Evolutionary conservation across 2,329 filamentous ascomycete species (phyloP).

Genomic region (Tolypocladium paradoxum): DNA sequence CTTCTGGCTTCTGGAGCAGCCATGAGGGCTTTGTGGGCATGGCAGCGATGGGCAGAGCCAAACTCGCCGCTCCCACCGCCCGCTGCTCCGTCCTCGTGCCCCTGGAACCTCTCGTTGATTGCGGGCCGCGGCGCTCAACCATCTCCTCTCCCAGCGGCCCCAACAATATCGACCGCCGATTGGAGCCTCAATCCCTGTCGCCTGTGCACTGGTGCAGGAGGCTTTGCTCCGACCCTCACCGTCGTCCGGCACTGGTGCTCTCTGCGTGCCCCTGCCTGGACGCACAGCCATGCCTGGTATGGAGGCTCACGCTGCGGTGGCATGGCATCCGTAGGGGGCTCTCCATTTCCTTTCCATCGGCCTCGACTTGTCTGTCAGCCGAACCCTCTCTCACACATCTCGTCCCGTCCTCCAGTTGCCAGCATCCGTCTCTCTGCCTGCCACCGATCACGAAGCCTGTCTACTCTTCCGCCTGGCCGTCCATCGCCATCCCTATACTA

Average conservation of each 20-base stretch:
- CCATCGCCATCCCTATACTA: no score
- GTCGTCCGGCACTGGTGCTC: neutral
- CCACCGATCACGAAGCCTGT: neutral
- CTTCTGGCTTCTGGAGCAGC: neutral
- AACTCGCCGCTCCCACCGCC: neutral
- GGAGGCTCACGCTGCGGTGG: neutral
- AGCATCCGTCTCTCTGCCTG: neutral
- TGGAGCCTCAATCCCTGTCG: neutral
- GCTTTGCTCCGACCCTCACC: neutral
- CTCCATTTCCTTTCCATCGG: neutral
- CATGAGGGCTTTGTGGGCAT: neutral
- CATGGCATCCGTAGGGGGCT: neutral
- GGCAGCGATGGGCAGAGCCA: neutral
- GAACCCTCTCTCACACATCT: neutral
- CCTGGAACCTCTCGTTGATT: neutral
- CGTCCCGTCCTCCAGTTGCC: neutral
- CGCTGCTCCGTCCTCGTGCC: neutral
- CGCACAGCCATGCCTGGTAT: neutral
- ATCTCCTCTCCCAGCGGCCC: neutral
- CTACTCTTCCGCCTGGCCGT: no score
- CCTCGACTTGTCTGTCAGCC: neutral
- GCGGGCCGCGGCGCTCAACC: neutral
- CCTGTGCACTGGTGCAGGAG: neutral
- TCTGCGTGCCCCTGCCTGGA: neutral
- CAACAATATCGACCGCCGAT: neutral